These are phyloP conservation scores for Fusarium sp. DNA, from an alignment of 2,329 filamentous ascomycete genomes.

Conservation along the genomic window DNA sequence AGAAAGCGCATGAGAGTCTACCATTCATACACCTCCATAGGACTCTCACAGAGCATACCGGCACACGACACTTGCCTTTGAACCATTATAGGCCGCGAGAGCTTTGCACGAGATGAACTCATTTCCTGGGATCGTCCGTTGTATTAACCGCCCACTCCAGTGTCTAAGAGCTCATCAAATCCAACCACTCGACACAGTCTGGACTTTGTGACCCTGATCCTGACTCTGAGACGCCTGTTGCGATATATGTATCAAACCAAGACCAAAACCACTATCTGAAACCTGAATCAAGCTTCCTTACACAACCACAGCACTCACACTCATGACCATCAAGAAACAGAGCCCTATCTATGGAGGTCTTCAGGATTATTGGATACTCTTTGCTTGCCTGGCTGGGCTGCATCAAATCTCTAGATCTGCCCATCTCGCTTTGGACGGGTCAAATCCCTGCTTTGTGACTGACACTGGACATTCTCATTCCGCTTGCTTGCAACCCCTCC, in stretches of 20 bases:
- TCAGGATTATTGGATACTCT: constrained; percentile 2
- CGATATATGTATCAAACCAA: constrained; percentile 12
- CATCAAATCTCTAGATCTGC: constrained; percentile 41
- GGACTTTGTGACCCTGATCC: constrained; percentile 2
- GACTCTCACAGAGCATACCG: not conserved
- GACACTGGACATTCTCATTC: constrained; percentile 38
- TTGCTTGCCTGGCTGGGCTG: constrained; percentile 5
- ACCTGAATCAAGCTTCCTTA: constrained; percentile 1
- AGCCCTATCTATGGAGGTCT: not conserved
- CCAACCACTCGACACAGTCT: not conserved
- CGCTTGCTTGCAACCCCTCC: constrained; percentile 28
- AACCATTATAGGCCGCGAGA: not conserved
- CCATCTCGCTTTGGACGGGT: constrained; percentile 31
- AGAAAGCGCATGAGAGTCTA: constrained; percentile 18
- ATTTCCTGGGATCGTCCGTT: constrained; percentile 28
- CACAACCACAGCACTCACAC: not conserved
- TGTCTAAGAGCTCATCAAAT: constrained; percentile 11
- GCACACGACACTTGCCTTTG: constrained; percentile 16
- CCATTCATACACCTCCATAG: constrained; percentile 13
- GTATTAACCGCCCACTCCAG: constrained; percentile 33
- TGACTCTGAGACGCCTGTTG: constrained; percentile 23
- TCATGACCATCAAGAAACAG: not conserved
- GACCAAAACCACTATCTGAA: constrained; percentile 11
- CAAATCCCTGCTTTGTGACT: constrained; percentile 31
- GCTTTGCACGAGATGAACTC: constrained; percentile 32